Percentiles rank a stretch among this genome's conserved stretches.
Conservation (phyloP, 73 alveolate genomes). For the Durusdinium trenchii region DNA sequence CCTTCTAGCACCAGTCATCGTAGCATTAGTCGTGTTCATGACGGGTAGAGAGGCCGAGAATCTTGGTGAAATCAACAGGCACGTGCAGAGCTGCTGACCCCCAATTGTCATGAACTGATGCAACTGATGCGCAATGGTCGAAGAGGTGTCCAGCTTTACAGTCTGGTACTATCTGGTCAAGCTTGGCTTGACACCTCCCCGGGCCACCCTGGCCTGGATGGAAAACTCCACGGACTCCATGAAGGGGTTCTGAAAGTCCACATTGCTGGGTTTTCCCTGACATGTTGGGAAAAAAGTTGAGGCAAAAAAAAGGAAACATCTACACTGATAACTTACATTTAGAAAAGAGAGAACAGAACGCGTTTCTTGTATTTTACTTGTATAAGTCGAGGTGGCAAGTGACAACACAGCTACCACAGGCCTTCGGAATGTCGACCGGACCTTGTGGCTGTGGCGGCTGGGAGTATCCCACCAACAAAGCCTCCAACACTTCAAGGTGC, state of each 20-base stretch:
- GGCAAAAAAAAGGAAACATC: not conserved
- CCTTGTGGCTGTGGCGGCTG: slow-evolving; percentile 95
- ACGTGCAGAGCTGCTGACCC: too few species aligned
- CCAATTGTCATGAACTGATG: too few species aligned
- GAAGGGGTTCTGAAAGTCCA: slow-evolving; percentile 95
- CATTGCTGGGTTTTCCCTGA: slow-evolving; percentile 67
- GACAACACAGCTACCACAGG: not conserved
- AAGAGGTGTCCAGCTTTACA: too few species aligned
- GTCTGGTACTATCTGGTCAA: too few species aligned
- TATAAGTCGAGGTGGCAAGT: too few species aligned
- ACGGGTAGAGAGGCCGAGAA: too few species aligned
- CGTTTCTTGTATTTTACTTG: not conserved
- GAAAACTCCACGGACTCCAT: slow-evolving; percentile 84
- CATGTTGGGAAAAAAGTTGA: not conserved
- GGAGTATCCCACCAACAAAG: slow-evolving; percentile 73
- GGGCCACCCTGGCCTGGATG: slow-evolving; percentile 40
- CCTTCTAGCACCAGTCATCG: too few species aligned
- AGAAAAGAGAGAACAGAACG: not conserved
- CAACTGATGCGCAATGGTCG: too few species aligned
- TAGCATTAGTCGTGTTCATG: too few species aligned
- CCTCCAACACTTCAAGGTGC: slow-evolving; percentile 7
- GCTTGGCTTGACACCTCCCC: too few species aligned
- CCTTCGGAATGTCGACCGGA: slow-evolving; percentile 83
- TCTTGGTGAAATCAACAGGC: too few species aligned
- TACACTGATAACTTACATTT: not conserved